phyloP scores from a whole-genome alignment of 257 asterid species.

The Ehretia macrophylla region DNA sequence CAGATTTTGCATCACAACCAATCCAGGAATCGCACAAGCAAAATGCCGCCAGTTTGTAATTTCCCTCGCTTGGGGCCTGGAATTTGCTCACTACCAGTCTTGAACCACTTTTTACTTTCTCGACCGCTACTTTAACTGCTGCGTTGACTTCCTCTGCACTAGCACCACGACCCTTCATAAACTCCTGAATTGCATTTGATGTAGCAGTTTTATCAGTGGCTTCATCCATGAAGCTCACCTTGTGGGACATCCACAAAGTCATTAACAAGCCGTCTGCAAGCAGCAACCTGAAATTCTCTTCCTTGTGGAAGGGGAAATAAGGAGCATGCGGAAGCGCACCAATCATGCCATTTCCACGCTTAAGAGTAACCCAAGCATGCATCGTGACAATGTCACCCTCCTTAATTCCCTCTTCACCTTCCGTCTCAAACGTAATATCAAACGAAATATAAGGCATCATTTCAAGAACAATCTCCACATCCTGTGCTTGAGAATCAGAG shows the following conservation, averaged over 20 bases:
- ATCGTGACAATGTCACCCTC: no score
- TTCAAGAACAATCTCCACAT: no score
- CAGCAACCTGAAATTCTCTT: slow-evolving; percentile 86
- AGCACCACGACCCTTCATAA: slow-evolving; percentile 85
- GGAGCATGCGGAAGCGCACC: slow-evolving; percentile 90
- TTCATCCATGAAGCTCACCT: slow-evolving; percentile 87
- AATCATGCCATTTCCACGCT: slow-evolving; percentile 57
- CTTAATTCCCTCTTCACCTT: no score
- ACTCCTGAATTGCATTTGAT: slow-evolving; percentile 83
- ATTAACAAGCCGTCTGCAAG: slow-evolving; percentile 75
- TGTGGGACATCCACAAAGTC: slow-evolving; percentile 92
- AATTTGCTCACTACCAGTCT: slow-evolving; percentile 52
- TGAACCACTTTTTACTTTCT: slow-evolving; percentile 40
- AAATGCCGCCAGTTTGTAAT: slow-evolving; percentile 62
- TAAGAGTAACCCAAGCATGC: slow-evolving; percentile 91
- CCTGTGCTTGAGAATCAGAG: slow-evolving; percentile 60
- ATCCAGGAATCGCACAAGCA: no score
- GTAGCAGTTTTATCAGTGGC: no score
- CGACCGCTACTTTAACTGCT: slow-evolving; percentile 80
- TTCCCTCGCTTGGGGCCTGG: slow-evolving; percentile 88
- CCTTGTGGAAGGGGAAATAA: slow-evolving; percentile 70
- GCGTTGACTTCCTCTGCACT: slow-evolving; percentile 57
- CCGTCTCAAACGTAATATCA: no score
- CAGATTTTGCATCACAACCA: no score
- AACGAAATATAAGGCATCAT: slow-evolving; percentile 95